These are phyloP conservation scores for Pseudofabraea citricarpa DNA, from an alignment of 2,329 filamentous ascomycete genomes.

Conservation along the genomic window DNA sequence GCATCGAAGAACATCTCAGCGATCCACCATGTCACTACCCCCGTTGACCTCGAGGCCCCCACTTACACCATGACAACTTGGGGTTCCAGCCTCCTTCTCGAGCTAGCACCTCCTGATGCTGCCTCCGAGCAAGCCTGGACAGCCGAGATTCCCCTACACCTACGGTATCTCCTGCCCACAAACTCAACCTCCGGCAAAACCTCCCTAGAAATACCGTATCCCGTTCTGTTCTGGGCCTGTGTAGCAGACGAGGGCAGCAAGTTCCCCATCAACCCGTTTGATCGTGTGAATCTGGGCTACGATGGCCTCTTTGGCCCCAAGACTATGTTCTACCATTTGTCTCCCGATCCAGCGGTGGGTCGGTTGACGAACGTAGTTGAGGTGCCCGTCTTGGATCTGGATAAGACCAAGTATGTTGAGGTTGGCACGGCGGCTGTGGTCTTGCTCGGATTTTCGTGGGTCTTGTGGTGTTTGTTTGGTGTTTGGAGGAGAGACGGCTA, in stretches of 20 bases:
- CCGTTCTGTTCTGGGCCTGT: slow-evolving; percentile 89
- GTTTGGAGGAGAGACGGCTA: slow-evolving; percentile 23
- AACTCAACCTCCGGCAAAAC: slow-evolving; percentile 42
- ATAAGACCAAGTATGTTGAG: slow-evolving; percentile 42
- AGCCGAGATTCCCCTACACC: slow-evolving; percentile 72
- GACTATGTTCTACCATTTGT: slow-evolving; percentile 80
- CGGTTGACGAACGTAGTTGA: slow-evolving; percentile 48
- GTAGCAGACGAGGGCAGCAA: slow-evolving; percentile 59
- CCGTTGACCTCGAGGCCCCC: slow-evolving; percentile 86
- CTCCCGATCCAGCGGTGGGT: slow-evolving; percentile 33
- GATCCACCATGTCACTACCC: slow-evolving; percentile 64
- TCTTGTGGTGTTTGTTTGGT: slow-evolving; percentile 43
- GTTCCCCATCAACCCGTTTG: slow-evolving; percentile 77
- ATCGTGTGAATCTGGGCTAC: slow-evolving; percentile 78
- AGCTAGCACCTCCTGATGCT: slow-evolving; percentile 53
- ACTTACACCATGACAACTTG: slow-evolving; percentile 72
- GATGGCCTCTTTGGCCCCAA: slow-evolving; percentile 71
- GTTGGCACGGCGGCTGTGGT: slow-evolving; percentile 55
- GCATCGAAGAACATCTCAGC: slow-evolving; percentile 71
- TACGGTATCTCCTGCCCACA: slow-evolving; percentile 72
- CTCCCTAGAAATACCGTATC: slow-evolving; percentile 65
- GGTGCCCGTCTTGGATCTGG: slow-evolving; percentile 62
- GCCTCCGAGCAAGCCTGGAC: slow-evolving; percentile 45
- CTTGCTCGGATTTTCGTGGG: slow-evolving; percentile 62
- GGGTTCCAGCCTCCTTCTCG: slow-evolving; percentile 75